A percentile compares a stretch with the other conserved stretches of the same genome.
phyloP scores from a whole-genome alignment of 805 yeast species.

The Metschnikowia lochheadii region DNA sequence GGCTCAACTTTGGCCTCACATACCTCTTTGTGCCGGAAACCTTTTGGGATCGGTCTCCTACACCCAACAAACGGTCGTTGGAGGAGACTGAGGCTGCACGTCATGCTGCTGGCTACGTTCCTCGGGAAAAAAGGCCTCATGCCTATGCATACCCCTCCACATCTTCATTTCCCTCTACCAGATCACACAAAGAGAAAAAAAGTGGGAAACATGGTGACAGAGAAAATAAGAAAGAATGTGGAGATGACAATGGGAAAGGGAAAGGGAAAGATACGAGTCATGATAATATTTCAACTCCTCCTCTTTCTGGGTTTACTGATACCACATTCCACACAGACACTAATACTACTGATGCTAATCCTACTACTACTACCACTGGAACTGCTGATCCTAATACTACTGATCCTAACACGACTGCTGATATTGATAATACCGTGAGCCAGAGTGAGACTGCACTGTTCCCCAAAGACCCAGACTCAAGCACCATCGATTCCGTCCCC shows the following conservation, averaged over 20 bases:
- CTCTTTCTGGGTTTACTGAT: neutral
- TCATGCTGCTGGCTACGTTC: slow-evolving; percentile 23
- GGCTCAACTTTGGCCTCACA: slow-evolving; percentile 40
- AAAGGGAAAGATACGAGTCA: neutral
- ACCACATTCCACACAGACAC: neutral
- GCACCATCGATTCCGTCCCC: slow-evolving; percentile 2
- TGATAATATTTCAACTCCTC: neutral
- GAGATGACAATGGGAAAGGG: neutral
- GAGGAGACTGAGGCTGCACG: slow-evolving; percentile 47
- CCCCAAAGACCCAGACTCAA: neutral
- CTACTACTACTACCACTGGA: too few relatives aligned
- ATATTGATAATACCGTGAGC: neutral
- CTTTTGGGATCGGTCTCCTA: slow-evolving; percentile 56
- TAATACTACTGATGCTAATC: too few relatives aligned
- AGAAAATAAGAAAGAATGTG: neutral
- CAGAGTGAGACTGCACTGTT: neutral
- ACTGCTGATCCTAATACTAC: too few relatives aligned
- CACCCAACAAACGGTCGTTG: slow-evolving; percentile 43
- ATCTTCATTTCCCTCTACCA: neutral
- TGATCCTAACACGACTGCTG: too few relatives aligned
- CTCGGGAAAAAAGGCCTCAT: slow-evolving; percentile 27
- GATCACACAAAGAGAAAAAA: neutral
- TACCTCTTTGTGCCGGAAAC: slow-evolving; percentile 61
- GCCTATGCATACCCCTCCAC: slow-evolving; percentile 25
- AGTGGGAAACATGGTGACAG: neutral